A percentile compares a stretch with the other conserved stretches of the same genome.
phyloP scores from a whole-genome alignment of 306 rosid genomes.

The Acacia crassicarpa region DNA sequence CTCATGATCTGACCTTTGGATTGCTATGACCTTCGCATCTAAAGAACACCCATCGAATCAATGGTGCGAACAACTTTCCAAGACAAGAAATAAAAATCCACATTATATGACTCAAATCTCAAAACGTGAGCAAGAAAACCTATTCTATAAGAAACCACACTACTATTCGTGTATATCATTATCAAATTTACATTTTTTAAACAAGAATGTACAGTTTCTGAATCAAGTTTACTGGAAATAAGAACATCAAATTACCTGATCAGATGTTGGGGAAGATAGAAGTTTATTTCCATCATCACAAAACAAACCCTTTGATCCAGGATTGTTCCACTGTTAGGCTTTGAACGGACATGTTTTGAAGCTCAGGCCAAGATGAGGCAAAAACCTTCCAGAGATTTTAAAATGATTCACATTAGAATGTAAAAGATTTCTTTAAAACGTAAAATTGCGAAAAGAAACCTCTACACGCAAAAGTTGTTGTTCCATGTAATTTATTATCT shows the following conservation, averaged over 20 bases:
- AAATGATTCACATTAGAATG: slow-evolving; percentile 35
- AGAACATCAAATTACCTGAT: slow-evolving; percentile 56
- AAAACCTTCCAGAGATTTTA: slow-evolving; percentile 21
- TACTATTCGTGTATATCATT: neutral
- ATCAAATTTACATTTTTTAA: neutral
- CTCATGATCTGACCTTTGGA: slow-evolving; percentile 79
- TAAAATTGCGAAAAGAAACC: slow-evolving; percentile 30
- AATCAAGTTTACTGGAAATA: slow-evolving; percentile 6
- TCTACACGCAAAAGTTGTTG: slow-evolving; percentile 15
- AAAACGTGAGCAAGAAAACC: slow-evolving; percentile 1
- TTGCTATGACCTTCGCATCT: slow-evolving; percentile 73
- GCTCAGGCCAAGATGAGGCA: neutral
- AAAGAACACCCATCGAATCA: slow-evolving; percentile 80
- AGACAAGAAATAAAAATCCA: slow-evolving; percentile 32
- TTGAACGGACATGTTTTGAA: slow-evolving; percentile 70
- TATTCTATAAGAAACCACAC: neutral
- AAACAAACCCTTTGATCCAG: slow-evolving; percentile 75
- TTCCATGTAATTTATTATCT: slow-evolving; percentile 17
- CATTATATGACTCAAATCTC: slow-evolving; percentile 11
- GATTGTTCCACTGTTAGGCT: slow-evolving; percentile 61
- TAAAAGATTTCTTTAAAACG: slow-evolving; percentile 19
- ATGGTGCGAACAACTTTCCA: slow-evolving; percentile 77
- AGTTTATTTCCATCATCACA: slow-evolving; percentile 90
- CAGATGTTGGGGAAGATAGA: slow-evolving; percentile 69
- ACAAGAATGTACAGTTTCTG: neutral